A percentile compares a stretch with the other conserved stretches of the same genome.
phyloP scores from a whole-genome alignment of 306 rosid genomes.

The Acacia melanoxylon region DNA sequence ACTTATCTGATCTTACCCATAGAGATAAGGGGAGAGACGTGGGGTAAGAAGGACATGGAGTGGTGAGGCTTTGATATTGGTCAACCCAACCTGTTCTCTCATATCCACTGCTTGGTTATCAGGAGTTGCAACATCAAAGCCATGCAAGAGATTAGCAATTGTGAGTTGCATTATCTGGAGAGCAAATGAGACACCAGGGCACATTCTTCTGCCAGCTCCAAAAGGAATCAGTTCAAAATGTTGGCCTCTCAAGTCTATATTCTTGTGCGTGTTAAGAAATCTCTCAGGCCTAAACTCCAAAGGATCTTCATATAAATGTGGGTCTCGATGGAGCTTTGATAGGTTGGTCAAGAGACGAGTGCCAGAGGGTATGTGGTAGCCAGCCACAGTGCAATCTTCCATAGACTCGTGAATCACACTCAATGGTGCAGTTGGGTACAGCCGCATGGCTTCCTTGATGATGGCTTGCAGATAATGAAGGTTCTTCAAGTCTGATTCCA shows the following conservation, averaged over 20 bases:
- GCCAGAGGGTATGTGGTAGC: constrained; percentile 41
- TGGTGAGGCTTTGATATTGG: constrained; percentile 31
- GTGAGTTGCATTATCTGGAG: constrained; percentile 14
- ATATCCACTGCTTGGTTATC: constrained; percentile 24
- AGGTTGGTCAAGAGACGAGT: constrained; percentile 49
- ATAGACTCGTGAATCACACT: constrained; percentile 31
- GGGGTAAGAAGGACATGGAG: constrained; percentile 20
- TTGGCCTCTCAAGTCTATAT: constrained; percentile 28
- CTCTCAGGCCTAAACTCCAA: constrained; percentile 41
- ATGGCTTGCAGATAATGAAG: constrained; percentile 49
- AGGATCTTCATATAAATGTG: constrained; percentile 20
- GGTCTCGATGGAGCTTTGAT: constrained; percentile 43
- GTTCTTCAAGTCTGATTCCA: constrained; percentile 39
- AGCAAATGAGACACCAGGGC: constrained; percentile 35
- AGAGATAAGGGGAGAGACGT: neutral
- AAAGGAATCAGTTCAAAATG: constrained; percentile 42
- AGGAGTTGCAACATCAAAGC: constrained; percentile 20
- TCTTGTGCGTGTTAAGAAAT: constrained; percentile 32
- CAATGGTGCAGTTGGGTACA: constrained; percentile 55
- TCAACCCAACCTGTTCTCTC: constrained; percentile 33
- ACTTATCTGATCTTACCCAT: neutral
- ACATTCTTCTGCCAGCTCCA: constrained; percentile 45
- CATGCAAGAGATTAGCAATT: constrained; percentile 38
- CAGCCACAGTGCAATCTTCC: constrained; percentile 52
- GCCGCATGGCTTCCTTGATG: constrained; percentile 51